Percentiles rank a stretch among this genome's conserved stretches.
Evolutionary conservation across 2,329 filamentous ascomycete species (phyloP).

Genomic region (Colletotrichum sp.): DNA sequence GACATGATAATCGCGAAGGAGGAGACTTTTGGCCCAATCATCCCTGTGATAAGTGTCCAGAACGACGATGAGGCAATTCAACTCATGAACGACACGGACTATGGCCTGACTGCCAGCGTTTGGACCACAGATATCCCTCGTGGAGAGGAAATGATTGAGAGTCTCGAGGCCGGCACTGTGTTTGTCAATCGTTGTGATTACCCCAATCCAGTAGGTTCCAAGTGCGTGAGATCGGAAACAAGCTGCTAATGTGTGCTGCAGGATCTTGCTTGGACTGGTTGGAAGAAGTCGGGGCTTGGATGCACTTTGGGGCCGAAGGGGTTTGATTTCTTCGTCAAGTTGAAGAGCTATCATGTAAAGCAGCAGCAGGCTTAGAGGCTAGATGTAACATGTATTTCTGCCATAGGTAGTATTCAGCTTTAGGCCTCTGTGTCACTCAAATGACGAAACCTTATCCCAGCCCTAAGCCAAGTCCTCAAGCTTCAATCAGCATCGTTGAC

Average conservation of each 20-base stretch:
- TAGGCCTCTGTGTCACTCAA: not conserved
- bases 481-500: not conserved
- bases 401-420: not conserved
- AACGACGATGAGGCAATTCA: conserved; percentile 79
- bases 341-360: conserved; percentile 75
- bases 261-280: conserved; percentile 96
- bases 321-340: conserved; percentile 93
- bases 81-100: conserved; percentile 93
- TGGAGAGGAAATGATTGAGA: not conserved
- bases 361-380: not conserved
- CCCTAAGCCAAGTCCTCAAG: not conserved
- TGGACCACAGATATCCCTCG: conserved; percentile 65
- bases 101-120: conserved; percentile 90
- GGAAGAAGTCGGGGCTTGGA: conserved; percentile 97
- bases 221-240: not conserved
- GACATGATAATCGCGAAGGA: conserved; percentile 87
- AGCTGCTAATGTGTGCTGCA: conserved; percentile 58
- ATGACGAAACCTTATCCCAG: not conserved
- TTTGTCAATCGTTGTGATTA: not conserved
- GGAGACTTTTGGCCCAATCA: conserved; percentile 93
- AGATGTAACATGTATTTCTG: not conserved
- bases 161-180: not conserved
- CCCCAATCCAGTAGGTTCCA: not conserved
- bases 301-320: conserved; percentile 88
- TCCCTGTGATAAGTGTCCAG: conserved; percentile 88